phyloP scores from a whole-genome alignment of 2,329 filamentous ascomycete species.

The Chalaropsis ovoidea region DNA sequence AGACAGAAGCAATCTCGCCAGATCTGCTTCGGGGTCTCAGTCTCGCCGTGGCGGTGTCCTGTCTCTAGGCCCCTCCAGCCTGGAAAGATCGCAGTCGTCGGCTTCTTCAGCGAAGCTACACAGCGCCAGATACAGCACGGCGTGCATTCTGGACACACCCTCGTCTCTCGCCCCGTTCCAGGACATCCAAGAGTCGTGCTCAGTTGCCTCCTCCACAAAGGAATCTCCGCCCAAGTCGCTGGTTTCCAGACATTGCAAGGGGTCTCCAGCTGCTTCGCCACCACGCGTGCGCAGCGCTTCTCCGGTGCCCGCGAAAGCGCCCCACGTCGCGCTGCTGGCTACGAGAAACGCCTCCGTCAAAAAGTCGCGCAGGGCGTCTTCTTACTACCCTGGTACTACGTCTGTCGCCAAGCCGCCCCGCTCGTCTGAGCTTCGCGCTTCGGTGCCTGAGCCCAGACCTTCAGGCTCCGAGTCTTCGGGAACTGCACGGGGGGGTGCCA shows the following conservation, averaged over 20 bases:
- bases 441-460: neutral
- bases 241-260: neutral
- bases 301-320: neutral
- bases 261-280: neutral
- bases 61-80: conserved; percentile 18
- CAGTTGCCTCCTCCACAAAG: neutral
- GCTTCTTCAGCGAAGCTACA: conserved; percentile 3
- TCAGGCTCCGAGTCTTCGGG: neutral
- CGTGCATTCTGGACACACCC: conserved; percentile 19
- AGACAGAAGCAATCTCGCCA: conserved; percentile 28
- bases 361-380: conserved; percentile 15
- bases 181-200: neutral
- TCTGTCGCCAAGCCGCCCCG: neutral
- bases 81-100: conserved; percentile 19
- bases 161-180: conserved; percentile 3
- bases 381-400: conserved; percentile 12
- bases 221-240: conserved; percentile 4
- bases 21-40: conserved; percentile 12
- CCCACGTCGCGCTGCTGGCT: conserved; percentile 18
- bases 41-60: neutral
- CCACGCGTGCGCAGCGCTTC: neutral
- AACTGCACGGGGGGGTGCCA: conserved; percentile 25
- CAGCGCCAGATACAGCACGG: conserved; percentile 16
- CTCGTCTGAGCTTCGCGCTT: conserved; percentile 1
- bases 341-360: neutral